These are phyloP conservation scores for Clarkia xantiana DNA, from an alignment of 345 rosid species.

Conservation along the genomic window DNA sequence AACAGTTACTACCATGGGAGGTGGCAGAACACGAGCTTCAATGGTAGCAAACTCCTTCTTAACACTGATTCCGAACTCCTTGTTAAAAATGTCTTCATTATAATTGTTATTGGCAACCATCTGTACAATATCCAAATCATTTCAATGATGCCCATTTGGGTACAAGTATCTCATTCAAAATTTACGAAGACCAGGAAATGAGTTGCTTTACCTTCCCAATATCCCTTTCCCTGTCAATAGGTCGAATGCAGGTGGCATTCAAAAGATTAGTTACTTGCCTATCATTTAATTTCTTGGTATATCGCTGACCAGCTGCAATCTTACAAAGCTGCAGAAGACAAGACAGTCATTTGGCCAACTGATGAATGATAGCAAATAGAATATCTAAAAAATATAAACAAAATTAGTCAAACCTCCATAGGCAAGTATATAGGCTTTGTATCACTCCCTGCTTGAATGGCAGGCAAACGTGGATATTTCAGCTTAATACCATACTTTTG, in stretches of 20 bases:
- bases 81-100: conserved; percentile 7
- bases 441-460: conserved; percentile 49
- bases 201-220: conserved; percentile 13
- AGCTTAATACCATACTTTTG: conserved; percentile 28
- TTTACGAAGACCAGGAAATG: no score
- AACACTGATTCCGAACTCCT: conserved; percentile 53
- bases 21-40: conserved; percentile 52
- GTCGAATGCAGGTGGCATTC: conserved; percentile 70
- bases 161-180: not conserved
- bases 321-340: conserved; percentile 30
- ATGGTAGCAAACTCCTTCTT: conserved; percentile 16
- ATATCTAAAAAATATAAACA: not conserved
- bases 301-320: conserved; percentile 49
- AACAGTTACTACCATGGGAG: conserved; percentile 45
- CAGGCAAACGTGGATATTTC: conserved; percentile 27
- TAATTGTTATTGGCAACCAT: conserved; percentile 13
- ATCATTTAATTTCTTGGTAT: conserved; percentile 41
- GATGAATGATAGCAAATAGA: not conserved
- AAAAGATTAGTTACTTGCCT: conserved; percentile 43
- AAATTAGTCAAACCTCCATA: conserved; percentile 70
- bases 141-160: no score
- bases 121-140: conserved; percentile 13
- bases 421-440: conserved; percentile 45
- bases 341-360: not conserved
- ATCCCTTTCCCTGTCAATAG: conserved; percentile 16